These are phyloP conservation scores for Malassezia sp. DNA, from an alignment of 1,284 basidiomycete genomes.

Conservation along the genomic window DNA sequence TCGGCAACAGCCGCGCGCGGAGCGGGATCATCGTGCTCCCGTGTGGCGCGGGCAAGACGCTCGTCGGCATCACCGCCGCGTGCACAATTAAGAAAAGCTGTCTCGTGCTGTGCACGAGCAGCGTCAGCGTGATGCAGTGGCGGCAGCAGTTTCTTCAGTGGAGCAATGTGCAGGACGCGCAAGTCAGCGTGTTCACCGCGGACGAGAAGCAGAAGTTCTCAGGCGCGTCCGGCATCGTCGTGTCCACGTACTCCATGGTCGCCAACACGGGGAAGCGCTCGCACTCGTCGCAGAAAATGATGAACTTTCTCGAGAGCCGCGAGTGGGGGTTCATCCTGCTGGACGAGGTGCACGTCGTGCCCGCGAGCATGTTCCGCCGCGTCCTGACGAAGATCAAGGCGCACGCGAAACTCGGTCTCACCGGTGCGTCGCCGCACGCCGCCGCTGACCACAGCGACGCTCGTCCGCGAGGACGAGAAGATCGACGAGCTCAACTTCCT, in stretches of 20 bases:
- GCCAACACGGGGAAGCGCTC: slow-evolving; percentile 46
- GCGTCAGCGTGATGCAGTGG: slow-evolving; percentile 47
- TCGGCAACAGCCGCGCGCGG: slow-evolving; percentile 44
- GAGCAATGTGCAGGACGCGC: slow-evolving; percentile 46
- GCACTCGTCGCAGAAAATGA: slow-evolving; percentile 47
- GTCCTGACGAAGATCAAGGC: slow-evolving; percentile 47
- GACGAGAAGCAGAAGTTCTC: slow-evolving; percentile 46
- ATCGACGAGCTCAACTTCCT: slow-evolving; percentile 97
- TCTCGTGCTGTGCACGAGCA: slow-evolving; percentile 69
- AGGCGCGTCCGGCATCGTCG: slow-evolving; percentile 43
- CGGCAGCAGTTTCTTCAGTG: slow-evolving; percentile 44
- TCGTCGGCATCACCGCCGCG: slow-evolving; percentile 96
- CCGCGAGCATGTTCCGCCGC: slow-evolving; percentile 46
- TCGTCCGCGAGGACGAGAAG: slow-evolving; percentile 98
- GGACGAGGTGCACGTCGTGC: slow-evolving; percentile 46
- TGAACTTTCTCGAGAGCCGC: slow-evolving; percentile 45
- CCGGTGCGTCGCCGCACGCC: slow-evolving; percentile 7
- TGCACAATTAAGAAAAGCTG: slow-evolving; percentile 99
- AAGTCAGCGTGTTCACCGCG: slow-evolving; percentile 45
- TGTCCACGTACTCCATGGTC: slow-evolving; percentile 47
- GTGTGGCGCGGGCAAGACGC: slow-evolving; percentile 95
- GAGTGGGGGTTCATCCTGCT: slow-evolving; percentile 47
- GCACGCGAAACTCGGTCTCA: slow-evolving; percentile 43
- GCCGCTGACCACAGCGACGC: slow-evolving; percentile 53
- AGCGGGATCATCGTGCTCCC: slow-evolving; percentile 98